A percentile compares a stretch with the other conserved stretches of the same genome.
Conservation (phyloP, 208 protist genomes). For the Wallacemonas rigidus region DNA sequence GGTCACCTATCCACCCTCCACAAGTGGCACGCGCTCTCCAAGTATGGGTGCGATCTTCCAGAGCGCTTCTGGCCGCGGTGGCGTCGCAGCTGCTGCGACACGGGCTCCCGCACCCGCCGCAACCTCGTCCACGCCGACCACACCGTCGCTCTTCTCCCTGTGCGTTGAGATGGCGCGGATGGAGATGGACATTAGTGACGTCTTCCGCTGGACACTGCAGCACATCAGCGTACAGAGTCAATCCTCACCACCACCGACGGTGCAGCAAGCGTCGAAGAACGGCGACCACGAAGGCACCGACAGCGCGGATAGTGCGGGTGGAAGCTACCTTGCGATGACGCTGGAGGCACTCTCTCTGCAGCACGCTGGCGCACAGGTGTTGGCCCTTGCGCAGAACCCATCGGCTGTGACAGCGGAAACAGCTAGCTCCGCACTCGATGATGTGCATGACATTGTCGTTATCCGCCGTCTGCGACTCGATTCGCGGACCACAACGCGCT, state of each 20-base stretch:
- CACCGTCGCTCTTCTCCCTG: constrained; percentile 43
- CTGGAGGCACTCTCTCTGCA: constrained; percentile 25
- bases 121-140: neutral
- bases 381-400: constrained; percentile 13
- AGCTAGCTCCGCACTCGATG: constrained; percentile 2
- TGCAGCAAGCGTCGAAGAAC: neutral
- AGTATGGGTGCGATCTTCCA: neutral
- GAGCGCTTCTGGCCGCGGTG: neutral
- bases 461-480: neutral
- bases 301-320: neutral
- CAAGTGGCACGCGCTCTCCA: neutral
- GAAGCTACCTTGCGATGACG: neutral
- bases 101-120: neutral
- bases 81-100: neutral
- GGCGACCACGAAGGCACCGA: constrained; percentile 20
- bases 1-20: neutral
- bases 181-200: constrained; percentile 9
- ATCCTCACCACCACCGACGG: constrained; percentile 15
- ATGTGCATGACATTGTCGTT: constrained; percentile 7
- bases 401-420: neutral
- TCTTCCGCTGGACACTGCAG: constrained; percentile 14
- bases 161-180: constrained; percentile 23
- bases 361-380: constrained; percentile 50
- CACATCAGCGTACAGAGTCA: constrained; percentile 13
- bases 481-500: neutral